phyloP scores from a whole-genome alignment of 257 asterid species.

The Salvia hispanica region DNA sequence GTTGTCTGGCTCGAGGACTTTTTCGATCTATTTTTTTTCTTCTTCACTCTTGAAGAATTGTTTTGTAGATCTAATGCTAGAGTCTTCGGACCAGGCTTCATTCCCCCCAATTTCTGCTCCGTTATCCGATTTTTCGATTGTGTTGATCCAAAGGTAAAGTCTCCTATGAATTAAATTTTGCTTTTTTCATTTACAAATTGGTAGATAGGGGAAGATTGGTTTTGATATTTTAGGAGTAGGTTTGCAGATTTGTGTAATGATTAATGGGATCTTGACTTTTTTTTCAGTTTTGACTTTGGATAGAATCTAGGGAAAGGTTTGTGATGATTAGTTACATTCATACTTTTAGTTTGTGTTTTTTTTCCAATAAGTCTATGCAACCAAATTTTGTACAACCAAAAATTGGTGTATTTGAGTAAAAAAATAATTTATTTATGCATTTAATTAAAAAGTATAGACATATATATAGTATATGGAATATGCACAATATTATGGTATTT shows the following conservation, averaged over 20 bases:
- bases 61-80: constrained; percentile 25
- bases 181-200: neutral
- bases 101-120: constrained; percentile 49
- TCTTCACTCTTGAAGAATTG: neutral
- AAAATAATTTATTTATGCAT: no score
- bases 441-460: no score
- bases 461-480: no score
- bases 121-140: neutral
- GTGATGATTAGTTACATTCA: constrained; percentile 35
- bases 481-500: no score
- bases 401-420: no score
- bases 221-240: neutral
- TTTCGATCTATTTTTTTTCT: neutral
- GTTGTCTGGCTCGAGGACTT: constrained; percentile 67
- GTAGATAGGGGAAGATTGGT: neutral
- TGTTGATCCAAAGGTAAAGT: constrained; percentile 19
- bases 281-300: neutral
- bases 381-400: no score
- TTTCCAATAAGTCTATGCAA: no score
- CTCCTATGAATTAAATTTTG: no score
- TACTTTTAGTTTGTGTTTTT: constrained; percentile 13
- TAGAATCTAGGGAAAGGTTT: constrained; percentile 13
- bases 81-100: constrained; percentile 64
- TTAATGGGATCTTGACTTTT: constrained; percentile 50
- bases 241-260: constrained; percentile 55